Evolutionary conservation across 306 rosid species (phyloP), one percentile per base, ranked within the genome.

Genomic region (apple (Malus domestica)): DNA sequence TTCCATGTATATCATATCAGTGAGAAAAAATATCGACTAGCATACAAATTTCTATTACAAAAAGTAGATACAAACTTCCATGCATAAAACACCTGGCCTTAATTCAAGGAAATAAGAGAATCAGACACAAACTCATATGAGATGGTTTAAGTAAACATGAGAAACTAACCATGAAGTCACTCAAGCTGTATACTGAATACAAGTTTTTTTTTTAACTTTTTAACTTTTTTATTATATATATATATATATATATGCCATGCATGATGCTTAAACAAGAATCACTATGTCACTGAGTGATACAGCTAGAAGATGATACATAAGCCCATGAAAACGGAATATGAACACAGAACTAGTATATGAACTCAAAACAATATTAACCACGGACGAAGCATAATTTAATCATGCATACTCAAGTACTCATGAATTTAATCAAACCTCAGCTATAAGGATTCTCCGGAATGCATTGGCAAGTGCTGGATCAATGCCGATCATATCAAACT

Each of bases 391-490:
- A 59, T 40, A 4, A 71, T 63, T 18, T 62, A 5, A 55, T 40
- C 40, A 23, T 1, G 18, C 62, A 52, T 49, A 64, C 61, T 38
- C 58, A 60, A 49, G 54, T 9, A 60, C 19, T 60, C 67, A 15
- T 27, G 19, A 61, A 27, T 59, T 1, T 4, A 60, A 33, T 76
- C 80, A 92, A 74, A 82, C 99, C 98, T 95, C 99, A 33, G 99
- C 63, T 74, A 95, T 95, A 72, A 95, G 96, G 74, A 95, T 95
- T 76, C 99, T 85, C 78, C 99, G 80, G 86, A 95, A 95, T 5
- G 99, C 96, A 80, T 95, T 95, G 51, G 97, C 99, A 73, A 95
- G 42, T 30, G 99, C 85, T 1, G 97, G 99, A 79, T 95, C 99
- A 74, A 95, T 89, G 20, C 98, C 99, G 72, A 95, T 89, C 96